Conservation (phyloP, 75 land plant species). For the Pseudotsuga menziesii region DNA sequence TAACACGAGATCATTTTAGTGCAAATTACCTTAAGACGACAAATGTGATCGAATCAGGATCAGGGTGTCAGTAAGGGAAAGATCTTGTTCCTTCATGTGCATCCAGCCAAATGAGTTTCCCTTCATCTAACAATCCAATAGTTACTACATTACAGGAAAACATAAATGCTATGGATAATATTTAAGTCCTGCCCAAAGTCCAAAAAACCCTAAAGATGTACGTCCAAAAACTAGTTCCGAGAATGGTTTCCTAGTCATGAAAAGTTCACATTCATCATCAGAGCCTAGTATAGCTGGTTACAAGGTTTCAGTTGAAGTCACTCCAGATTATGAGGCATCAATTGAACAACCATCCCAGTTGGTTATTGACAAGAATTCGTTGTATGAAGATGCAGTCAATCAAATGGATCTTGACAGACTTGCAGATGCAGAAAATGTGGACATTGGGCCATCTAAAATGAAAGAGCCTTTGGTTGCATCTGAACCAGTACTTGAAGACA, state of each 20-base stretch:
- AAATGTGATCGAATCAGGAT: not conserved
- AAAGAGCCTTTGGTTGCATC: slow-evolving; percentile 3
- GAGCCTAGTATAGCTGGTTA: not conserved
- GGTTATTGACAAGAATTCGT: too few species aligned
- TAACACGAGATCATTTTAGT: not conserved
- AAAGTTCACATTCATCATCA: not conserved
- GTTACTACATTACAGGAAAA: not conserved
- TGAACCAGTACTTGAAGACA: slow-evolving; percentile 3
- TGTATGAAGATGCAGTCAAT: too few species aligned
- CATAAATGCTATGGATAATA: not conserved
- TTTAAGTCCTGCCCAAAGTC: not conserved
- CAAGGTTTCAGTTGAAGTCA: not conserved
- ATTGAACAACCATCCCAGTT: not conserved
- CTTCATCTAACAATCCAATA: not conserved
- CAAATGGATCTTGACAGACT: too few species aligned
- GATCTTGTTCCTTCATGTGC: not conserved
- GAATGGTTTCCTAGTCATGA: not conserved
- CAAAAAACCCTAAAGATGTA: not conserved
- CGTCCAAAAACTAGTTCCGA: not conserved
- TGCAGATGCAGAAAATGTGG: not conserved
- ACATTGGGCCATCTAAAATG: not conserved
- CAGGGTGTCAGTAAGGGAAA: not conserved
- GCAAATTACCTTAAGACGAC: not conserved
- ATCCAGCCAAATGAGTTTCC: not conserved
- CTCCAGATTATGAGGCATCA: not conserved